Conservation (phyloP, 345 rosid species). For the Murraya koenigii region DNA sequence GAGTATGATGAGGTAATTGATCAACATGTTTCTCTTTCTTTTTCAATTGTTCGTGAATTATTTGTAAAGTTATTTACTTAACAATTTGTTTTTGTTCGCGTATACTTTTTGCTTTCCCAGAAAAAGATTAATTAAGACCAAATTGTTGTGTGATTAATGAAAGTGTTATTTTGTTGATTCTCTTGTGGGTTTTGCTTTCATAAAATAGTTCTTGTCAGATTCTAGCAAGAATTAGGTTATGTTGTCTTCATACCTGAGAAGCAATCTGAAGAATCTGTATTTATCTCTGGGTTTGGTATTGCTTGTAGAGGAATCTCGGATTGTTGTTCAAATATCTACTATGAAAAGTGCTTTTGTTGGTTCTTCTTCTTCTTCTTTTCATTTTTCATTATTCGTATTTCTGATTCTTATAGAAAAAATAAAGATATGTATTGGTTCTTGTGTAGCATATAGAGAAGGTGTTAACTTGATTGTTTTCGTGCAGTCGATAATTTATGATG, state of each 20-base stretch:
- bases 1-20: constrained; percentile 70
- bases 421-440: not conserved
- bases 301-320: not conserved
- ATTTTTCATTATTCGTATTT: too few species aligned
- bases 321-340: not conserved
- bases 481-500: not conserved
- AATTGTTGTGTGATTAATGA: not conserved
- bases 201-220: not conserved
- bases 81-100: not conserved
- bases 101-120: not conserved
- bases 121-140: not conserved
- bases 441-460: not conserved
- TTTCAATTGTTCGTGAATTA: too few species aligned
- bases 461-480: not conserved
- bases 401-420: not conserved
- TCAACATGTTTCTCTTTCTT: not conserved
- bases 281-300: not conserved
- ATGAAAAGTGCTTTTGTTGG: not conserved
- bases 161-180: not conserved
- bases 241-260: not conserved
- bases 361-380: not conserved
- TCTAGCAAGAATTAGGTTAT: not conserved
- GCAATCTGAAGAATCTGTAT: not conserved
- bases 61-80: not conserved
- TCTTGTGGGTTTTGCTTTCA: not conserved